These are phyloP conservation scores for Nigrospora oryzae DNA, from an alignment of 2,329 filamentous ascomycete genomes.

Conservation along the genomic window DNA sequence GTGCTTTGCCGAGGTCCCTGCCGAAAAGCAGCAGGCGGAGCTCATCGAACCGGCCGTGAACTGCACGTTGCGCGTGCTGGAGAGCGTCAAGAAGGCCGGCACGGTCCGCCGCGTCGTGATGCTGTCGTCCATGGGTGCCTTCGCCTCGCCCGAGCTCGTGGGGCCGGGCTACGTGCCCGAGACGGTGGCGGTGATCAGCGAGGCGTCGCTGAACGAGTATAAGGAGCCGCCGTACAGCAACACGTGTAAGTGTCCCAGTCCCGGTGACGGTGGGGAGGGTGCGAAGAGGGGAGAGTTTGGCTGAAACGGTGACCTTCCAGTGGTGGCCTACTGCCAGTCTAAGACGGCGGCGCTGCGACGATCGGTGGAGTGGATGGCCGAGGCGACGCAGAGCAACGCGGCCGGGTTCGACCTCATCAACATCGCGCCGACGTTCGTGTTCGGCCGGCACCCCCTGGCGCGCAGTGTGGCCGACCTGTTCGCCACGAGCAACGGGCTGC, in stretches of 20 bases:
- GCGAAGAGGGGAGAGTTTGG: too few relatives aligned
- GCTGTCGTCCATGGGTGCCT: background rate
- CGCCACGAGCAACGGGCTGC: slow-evolving; percentile 4
- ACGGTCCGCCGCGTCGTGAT: slow-evolving; percentile 1
- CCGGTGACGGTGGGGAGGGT: too few relatives aligned
- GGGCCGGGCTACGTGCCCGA: background rate
- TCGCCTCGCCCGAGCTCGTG: background rate
- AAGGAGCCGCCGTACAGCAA: slow-evolving; percentile 4
- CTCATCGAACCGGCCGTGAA: background rate
- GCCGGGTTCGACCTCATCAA: slow-evolving; percentile 7
- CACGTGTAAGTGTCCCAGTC: background rate
- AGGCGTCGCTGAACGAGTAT: slow-evolving; percentile 3
- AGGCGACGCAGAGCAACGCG: background rate
- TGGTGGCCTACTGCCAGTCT: slow-evolving; percentile 6
- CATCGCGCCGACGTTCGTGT: slow-evolving; percentile 5
- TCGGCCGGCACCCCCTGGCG: slow-evolving; percentile 6
- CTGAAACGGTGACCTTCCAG: too few relatives aligned
- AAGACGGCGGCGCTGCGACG: slow-evolving; percentile 6
- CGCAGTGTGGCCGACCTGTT: slow-evolving; percentile 2
- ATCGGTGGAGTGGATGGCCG: slow-evolving; percentile 6
- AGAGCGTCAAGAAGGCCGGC: background rate
- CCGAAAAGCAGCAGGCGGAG: background rate
- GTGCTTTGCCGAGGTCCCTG: background rate
- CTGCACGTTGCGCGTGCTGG: background rate
- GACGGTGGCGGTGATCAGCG: background rate